Percentiles rank a stretch among this genome's conserved stretches.
phyloP scores from a whole-genome alignment of 768 basidiomycete genomes.

The Macrolepiota albuminosa region DNA sequence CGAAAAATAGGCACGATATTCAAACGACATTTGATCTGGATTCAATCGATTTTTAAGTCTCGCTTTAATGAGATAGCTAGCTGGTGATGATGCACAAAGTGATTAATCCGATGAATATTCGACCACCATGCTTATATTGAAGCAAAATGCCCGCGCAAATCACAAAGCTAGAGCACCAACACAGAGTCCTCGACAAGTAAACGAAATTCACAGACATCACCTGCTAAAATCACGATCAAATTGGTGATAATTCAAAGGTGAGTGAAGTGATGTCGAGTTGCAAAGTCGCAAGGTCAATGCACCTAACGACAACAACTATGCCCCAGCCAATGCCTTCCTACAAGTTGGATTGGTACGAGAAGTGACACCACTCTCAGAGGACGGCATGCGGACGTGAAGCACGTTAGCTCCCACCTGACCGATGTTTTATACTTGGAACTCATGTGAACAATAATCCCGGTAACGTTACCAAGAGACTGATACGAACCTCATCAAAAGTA shows the following conservation, averaged over 20 bases:
- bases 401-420: too few species aligned
- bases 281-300: not conserved
- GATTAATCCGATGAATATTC: not conserved
- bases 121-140: not conserved
- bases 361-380: not conserved
- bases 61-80: not conserved
- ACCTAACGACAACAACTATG: not conserved
- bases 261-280: not conserved
- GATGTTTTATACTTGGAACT: too few species aligned
- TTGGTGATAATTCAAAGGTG: not conserved
- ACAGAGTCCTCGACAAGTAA: not conserved
- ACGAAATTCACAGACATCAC: not conserved
- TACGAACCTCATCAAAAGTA: not conserved
- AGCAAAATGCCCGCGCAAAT: not conserved
- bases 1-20: too few species aligned
- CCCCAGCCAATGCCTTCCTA: not conserved
- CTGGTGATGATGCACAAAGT: not conserved
- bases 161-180: not conserved
- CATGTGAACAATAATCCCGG: too few species aligned
- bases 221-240: not conserved
- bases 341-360: not conserved
- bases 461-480: too few species aligned
- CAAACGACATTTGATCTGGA: too few species aligned
- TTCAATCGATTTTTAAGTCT: not conserved
- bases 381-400: too few species aligned